phyloP scores from a whole-genome alignment of 257 asterid species.

The Paraleonurus japonicus region DNA sequence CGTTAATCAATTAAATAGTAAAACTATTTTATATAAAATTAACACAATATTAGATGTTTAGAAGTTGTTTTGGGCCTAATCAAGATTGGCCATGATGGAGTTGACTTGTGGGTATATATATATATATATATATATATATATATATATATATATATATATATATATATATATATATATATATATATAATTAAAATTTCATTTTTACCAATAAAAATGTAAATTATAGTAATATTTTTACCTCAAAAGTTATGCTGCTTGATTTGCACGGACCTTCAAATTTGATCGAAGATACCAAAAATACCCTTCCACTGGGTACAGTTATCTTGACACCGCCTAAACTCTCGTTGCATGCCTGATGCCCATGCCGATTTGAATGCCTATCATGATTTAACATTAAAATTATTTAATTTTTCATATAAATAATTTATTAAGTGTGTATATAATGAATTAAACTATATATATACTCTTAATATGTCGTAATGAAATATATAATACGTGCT shows the following conservation, averaged over 20 bases:
- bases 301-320: slow-evolving; percentile 15
- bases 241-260: slow-evolving; percentile 9
- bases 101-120: too few relatives aligned
- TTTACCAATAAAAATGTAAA: background rate
- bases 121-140: too few relatives aligned
- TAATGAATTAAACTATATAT: background rate
- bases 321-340: background rate
- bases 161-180: too few relatives aligned
- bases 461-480: background rate
- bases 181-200: too few relatives aligned
- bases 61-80: too few relatives aligned
- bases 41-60: too few relatives aligned
- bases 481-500: too few relatives aligned
- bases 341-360: slow-evolving; percentile 1
- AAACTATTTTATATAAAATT: too few relatives aligned
- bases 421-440: background rate
- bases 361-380: slow-evolving; percentile 23
- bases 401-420: background rate
- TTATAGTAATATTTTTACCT: slow-evolving; percentile 7
- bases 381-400: background rate
- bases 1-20: too few relatives aligned
- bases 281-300: slow-evolving; percentile 14
- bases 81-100: too few relatives aligned
- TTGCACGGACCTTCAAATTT: slow-evolving; percentile 22
- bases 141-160: too few relatives aligned